Base-by-base conservation (phyloP, 306 rosid species). In the Pachyrhizus erosus region DNA sequence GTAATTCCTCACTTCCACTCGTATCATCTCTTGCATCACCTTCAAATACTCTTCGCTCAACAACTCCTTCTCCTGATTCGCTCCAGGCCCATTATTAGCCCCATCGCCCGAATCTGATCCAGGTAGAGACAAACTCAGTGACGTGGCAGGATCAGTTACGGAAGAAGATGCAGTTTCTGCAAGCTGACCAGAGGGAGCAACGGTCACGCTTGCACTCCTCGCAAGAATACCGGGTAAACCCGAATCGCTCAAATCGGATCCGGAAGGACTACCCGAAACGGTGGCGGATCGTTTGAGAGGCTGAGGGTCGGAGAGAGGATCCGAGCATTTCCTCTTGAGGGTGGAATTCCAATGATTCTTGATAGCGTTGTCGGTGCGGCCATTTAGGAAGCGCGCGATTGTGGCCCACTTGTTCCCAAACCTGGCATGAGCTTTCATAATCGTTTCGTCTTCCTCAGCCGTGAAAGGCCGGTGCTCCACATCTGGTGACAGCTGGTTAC, bases 291-390 rank as follows among this genome's bases (percentile, higher is more conserved):
- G 82, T 77, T 94, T 94, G 9, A 79, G 89, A 18, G 92, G 94
- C 21, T 76, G 93, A 15, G 49, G 82, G 2, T 76, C 84, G 29
- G 55, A 15, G 33, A 76, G 70, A 58, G 83, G 85, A 0, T 89
- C 93, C 3, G 90, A 88, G 86, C 84, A 86, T 85, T 94, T 94
- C 7, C 98, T 84, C 90, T 94, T 94, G 45, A 94, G 97, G 0
- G 97, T 90, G 9, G 98, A 94, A 77, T 94, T 94, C 98, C 98
- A 94, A 81, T 94, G 98, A 81, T 94, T 94, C 75, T 94, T 94
- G 1, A 94, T 89, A 26, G 97, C 90, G 92, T 94, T 94, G 83
- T 94, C 98, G 51, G 98, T 92, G 11, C 98, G 98, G 45, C 98
- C 98, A 13, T 86, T 89, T 73, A 94, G 91, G 8, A 92, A 54